Base-by-base conservation (phyloP, 2,329 filamentous ascomycete genomes). In the Bipolaris cookei region DNA sequence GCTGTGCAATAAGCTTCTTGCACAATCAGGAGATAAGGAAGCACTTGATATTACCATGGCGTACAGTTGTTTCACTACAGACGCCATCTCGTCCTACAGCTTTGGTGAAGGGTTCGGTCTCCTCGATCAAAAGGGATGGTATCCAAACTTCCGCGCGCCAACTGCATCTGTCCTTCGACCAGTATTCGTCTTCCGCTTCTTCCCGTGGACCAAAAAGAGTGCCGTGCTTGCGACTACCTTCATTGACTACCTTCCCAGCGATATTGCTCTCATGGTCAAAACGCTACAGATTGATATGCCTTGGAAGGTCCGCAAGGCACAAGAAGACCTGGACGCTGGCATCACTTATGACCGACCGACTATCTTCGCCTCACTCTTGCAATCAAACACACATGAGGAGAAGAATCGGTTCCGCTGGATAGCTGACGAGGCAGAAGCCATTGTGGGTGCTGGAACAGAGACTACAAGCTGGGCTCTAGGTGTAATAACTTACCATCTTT, bases 371-470 rank as follows among this genome's bases (percentile, higher is more conserved):
- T 62, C 65, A 0, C 60, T 69, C 1, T 20, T 69, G 1, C 58
- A 61, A 21, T 64, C 61, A 1, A 61, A 65, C 23, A 53, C 58
- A 5, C 30, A 58, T 1, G 38, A 59, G n/a, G 65, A 69, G 1
- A 69, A 70, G 30, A 63, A 62, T 11, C 16, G 16, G 18, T 57
- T 60, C 13, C 62, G 66, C n/a, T 67, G 73, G 13, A 52, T 76
- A 5, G 59, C 65, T 1, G 72, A 75, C 35, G 74, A 76, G 58
- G 72, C 65, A 8, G 59, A 67, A 23, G 71, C 64, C 6, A 62
- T 76, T 1, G 54, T 75, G 10, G 74, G 71, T 30, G 74, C 74
- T 2, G 74, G 72, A 7, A 75, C 73, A 18, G 71, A 74, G 21
- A 76, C 73, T 2, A 75, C 71, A 5, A 68, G 71, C 10, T 69